These are phyloP conservation scores for Alternaria tenuissima DNA, from an alignment of 2,329 filamentous ascomycete genomes.

Conservation along the genomic window DNA sequence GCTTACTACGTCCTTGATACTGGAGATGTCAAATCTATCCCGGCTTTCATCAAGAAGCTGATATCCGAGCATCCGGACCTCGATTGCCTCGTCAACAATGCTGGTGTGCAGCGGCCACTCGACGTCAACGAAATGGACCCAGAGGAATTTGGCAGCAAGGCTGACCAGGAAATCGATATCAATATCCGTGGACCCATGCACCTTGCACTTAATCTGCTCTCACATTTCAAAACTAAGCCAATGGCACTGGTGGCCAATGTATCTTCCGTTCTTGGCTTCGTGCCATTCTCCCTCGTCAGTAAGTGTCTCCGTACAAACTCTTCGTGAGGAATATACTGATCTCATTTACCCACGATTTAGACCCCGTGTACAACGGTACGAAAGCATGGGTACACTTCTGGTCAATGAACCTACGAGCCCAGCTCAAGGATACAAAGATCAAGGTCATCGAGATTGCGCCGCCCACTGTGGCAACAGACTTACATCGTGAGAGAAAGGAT, in stretches of 20 bases:
- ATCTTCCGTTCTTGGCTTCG: slow-evolving; percentile 62
- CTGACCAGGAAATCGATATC: slow-evolving; percentile 66
- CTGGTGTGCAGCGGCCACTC: slow-evolving; percentile 65
- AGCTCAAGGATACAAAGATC: slow-evolving; percentile 57
- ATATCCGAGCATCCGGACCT: slow-evolving; percentile 61
- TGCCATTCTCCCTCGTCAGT: slow-evolving; percentile 62
- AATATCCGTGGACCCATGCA: slow-evolving; percentile 68
- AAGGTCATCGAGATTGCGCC: slow-evolving; percentile 65
- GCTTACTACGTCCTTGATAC: slow-evolving; percentile 65
- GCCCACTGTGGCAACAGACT: slow-evolving; percentile 62
- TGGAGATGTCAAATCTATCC: slow-evolving; percentile 55
- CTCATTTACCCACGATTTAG: background rate
- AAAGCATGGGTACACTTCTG: slow-evolving; percentile 68
- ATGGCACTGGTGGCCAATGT: slow-evolving; percentile 62
- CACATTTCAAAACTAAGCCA: slow-evolving; percentile 58
- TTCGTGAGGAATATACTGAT: background rate
- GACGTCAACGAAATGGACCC: slow-evolving; percentile 51
- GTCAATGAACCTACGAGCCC: slow-evolving; percentile 63
- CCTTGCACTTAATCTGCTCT: slow-evolving; percentile 58
- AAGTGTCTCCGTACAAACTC: background rate
- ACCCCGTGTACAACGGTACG: slow-evolving; percentile 67
- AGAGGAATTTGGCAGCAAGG: slow-evolving; percentile 57
- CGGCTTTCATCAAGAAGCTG: slow-evolving; percentile 57
- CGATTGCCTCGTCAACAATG: slow-evolving; percentile 68
- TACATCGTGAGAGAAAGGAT: slow-evolving; percentile 64